Conservation (phyloP, 768 basidiomycete species). For the Tephrocybe sp. region DNA sequence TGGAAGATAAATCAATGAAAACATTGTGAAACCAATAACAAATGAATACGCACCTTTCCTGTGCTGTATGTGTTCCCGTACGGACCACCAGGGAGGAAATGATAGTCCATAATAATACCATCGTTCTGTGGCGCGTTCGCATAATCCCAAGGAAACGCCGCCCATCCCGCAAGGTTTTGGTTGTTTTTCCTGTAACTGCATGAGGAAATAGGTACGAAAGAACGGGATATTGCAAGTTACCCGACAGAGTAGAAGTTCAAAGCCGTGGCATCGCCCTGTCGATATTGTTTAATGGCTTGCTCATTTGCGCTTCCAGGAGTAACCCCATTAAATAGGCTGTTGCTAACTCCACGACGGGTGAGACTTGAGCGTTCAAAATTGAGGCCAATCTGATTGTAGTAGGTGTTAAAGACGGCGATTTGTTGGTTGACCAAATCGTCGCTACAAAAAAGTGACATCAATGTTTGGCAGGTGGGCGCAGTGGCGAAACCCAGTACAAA, state of each 20-base stretch:
- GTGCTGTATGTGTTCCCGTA: conserved; percentile 23
- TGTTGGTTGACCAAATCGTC: neutral
- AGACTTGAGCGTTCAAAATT: neutral
- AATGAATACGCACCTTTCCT: conserved; percentile 10
- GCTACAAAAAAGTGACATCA: neutral
- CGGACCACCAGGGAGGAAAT: conserved; percentile 24
- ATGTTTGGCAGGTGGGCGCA: no score
- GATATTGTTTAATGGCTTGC: neutral
- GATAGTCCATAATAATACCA: conserved; percentile 28
- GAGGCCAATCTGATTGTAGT: neutral
- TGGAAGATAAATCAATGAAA: neutral
- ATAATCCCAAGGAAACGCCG: conserved; percentile 36
- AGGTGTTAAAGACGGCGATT: neutral
- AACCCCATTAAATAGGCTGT: neutral
- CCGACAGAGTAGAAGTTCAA: conserved; percentile 4
- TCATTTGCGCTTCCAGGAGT: neutral
- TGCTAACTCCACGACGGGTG: neutral
- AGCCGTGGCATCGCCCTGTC: neutral
- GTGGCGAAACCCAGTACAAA: no score
- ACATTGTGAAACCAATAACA: neutral
- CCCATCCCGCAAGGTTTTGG: conserved; percentile 30
- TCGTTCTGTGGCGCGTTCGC: conserved; percentile 27
- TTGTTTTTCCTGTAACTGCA: neutral
- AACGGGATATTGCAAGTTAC: neutral
- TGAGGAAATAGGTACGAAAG: neutral